Conservation (phyloP, 1,284 basidiomycete genomes). For the Entoloma clypeatum region DNA sequence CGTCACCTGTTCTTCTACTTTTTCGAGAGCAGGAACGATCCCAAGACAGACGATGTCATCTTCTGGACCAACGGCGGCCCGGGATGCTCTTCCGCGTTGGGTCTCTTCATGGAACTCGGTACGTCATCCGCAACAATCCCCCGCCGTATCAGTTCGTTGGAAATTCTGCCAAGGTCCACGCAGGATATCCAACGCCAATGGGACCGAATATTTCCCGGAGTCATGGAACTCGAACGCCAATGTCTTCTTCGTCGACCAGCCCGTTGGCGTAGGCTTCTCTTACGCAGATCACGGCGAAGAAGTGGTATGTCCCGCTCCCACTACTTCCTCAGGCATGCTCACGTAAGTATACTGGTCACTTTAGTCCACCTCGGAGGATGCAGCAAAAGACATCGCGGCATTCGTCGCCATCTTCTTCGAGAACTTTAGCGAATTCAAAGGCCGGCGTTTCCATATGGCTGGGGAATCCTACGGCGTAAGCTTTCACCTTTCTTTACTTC, state of each 20-base stretch:
- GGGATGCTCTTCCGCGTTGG: constrained; percentile 52
- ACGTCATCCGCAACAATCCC: constrained; percentile 1
- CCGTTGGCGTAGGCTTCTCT: constrained; percentile 64
- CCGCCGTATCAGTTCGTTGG: background rate
- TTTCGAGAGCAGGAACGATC: constrained; percentile 74
- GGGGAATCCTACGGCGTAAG: constrained; percentile 67
- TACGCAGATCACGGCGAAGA: constrained; percentile 68
- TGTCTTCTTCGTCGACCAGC: constrained; percentile 70
- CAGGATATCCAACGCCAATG: constrained; percentile 40
- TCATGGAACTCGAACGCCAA: constrained; percentile 71
- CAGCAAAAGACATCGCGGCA: constrained; percentile 63
- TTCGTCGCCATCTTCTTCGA: constrained; percentile 75
- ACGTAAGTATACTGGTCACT: too few species aligned
- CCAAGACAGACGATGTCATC: constrained; percentile 61
- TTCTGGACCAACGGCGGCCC: constrained; percentile 69
- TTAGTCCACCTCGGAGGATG: constrained; percentile 60
- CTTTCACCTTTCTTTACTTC: constrained; percentile 1
- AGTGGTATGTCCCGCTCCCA: constrained; percentile 48
- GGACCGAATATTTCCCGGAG: constrained; percentile 50
- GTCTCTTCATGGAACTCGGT: constrained; percentile 67
- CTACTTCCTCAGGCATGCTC: too few species aligned
- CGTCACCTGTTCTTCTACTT: constrained; percentile 84
- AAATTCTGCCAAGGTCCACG: constrained; percentile 42
- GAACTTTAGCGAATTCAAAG: constrained; percentile 64
- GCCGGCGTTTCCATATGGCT: constrained; percentile 66